These are phyloP conservation scores for Cucumis melo DNA, from an alignment of 306 rosid species.

Conservation along the genomic window DNA sequence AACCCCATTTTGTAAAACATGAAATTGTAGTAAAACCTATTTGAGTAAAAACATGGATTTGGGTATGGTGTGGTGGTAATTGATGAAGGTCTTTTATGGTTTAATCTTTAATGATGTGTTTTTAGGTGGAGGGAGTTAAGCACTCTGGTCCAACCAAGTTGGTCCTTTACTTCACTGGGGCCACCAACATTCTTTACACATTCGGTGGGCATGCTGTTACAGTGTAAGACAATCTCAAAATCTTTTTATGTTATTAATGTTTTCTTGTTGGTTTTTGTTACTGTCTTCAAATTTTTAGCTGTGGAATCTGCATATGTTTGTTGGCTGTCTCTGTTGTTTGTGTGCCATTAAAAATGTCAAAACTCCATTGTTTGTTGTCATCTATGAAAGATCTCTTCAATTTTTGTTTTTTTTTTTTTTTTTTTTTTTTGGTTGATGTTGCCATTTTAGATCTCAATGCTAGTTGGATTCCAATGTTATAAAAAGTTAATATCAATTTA, in stretches of 20 bases:
- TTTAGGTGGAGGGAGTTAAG: constrained; percentile 62
- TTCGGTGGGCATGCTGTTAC: constrained; percentile 99
- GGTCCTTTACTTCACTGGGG: constrained; percentile 92
- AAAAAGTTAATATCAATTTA: not conserved
- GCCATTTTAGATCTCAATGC: not conserved
- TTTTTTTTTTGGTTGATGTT: not conserved
- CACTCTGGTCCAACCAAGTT: constrained; percentile 85
- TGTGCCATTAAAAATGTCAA: not conserved
- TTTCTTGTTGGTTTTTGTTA: not conserved
- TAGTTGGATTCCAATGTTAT: not conserved
- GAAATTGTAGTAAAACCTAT: not conserved
- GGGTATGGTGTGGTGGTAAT: not conserved
- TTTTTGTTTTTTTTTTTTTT: not conserved
- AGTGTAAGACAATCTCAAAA: constrained; percentile 57
- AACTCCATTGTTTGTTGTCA: not conserved
- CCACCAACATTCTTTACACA: constrained; percentile 99
- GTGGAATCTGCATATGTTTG: constrained; percentile 1
- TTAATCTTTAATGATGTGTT: not conserved
- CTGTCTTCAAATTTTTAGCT: not conserved
- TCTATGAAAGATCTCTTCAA: not conserved
- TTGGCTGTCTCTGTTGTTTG: not conserved
- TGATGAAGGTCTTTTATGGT: not conserved
- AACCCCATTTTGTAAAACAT: not conserved
- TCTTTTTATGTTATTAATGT: not conserved
- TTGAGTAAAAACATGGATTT: not conserved